Evolutionary conservation across 768 basidiomycete genomes (phyloP), one percentile per base, ranked within the genome.

Genomic region (Tricholoma bakamatsutake): DNA sequence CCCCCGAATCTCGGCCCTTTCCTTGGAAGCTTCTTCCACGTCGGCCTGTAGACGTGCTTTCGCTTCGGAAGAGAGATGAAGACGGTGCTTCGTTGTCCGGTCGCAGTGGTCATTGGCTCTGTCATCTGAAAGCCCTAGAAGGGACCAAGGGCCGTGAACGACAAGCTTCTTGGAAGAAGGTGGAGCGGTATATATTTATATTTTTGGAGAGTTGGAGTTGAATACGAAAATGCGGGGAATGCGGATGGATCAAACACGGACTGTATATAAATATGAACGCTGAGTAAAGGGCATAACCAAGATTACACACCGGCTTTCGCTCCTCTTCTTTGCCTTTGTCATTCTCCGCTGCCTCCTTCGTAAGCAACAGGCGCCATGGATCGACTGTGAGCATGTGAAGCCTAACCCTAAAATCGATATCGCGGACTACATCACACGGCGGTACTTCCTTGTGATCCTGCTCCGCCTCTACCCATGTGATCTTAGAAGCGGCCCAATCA

Each of bases 101-200:
- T 63, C 52, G 4, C 50, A 35, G 1, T 28, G 31, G 9, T 28
- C 30, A 33, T 54, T 47, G 21, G 34, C 12, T 6, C 46, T 49
- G 17, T 48, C 24, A 5, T 17, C 31, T 48, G 58, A 53, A 5
- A 13, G 10, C 5, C 45, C 43, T 31, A 78, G 69, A 8, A 73
- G 40, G 52, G 63, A 61, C 59, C 67, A 76, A 0, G 78, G 77
- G 54, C 78, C 77, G 53, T 79, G 77, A 1, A 79, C 74, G 21
- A 73, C 57, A 9, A 80, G 65, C 17, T 61, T 75, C 60, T 71
- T 56, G 0, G 79, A 31, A 73, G 64, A 8, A 52, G 54, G 13
- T 63, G 57, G 30, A 64, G 66, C 18, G 62, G 61, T 27, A 71
- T 67, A 11, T 64, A 55, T 11, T 62, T 67, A 11, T 64, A 55